Evolutionary conservation across 148 eudicot genomes (phyloP).

Genomic region (Fallopia convolvulus): DNA sequence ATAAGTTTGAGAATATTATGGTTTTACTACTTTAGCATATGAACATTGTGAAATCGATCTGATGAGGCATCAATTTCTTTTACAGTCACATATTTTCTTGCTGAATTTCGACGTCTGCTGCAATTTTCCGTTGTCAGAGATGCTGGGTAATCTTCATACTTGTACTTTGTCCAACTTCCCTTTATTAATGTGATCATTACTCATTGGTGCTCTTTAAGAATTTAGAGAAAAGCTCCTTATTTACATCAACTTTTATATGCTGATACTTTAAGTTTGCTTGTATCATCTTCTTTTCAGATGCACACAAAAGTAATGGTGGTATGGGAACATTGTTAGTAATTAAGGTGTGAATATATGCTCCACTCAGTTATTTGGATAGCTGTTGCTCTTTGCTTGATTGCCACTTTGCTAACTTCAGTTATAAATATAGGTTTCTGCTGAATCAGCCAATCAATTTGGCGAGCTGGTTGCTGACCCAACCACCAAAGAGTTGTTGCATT

Average conservation of each 20-base stretch:
- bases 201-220: background rate
- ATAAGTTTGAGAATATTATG: background rate
- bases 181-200: background rate
- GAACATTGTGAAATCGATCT: background rate
- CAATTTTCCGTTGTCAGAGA: constrained; percentile 60
- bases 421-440: constrained; percentile 75
- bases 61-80: constrained; percentile 7
- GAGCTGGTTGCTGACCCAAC: constrained; percentile 82
- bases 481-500: constrained; percentile 83
- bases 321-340: constrained; percentile 84
- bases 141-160: constrained; percentile 50
- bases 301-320: constrained; percentile 72
- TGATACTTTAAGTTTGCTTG: background rate
- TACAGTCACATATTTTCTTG: constrained; percentile 76
- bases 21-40: background rate
- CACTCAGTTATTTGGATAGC: background rate
- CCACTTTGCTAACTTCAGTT: background rate
- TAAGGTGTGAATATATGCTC: constrained; percentile 34
- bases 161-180: background rate
- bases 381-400: background rate
- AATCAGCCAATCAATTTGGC: constrained; percentile 89
- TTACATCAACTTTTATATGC: background rate
- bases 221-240: background rate
- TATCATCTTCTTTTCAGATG: constrained; percentile 29
- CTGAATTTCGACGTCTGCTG: constrained; percentile 70